A percentile compares a stretch with the other conserved stretches of the same genome.
These are phyloP conservation scores for Haematococcus lacustris DNA, from an alignment of 139 green algal species.

Conservation along the genomic window DNA sequence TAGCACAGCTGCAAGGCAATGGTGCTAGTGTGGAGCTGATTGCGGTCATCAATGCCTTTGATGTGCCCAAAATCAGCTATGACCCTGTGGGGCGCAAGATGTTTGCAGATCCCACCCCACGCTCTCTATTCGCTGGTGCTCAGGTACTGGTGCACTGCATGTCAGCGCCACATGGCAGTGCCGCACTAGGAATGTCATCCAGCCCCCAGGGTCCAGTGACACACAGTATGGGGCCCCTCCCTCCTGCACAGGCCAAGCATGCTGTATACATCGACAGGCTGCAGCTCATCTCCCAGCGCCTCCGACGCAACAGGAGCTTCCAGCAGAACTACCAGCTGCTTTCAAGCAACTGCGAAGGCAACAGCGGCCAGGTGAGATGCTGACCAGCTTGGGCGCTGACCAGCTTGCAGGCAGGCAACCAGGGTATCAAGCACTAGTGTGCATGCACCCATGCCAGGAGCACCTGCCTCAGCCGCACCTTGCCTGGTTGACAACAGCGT, in stretches of 20 bases:
- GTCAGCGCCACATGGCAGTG: not conserved
- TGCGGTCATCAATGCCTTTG: constrained; percentile 49
- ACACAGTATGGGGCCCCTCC: too few species aligned
- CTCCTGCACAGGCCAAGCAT: constrained; percentile 56
- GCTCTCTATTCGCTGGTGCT: constrained; percentile 15
- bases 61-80: constrained; percentile 48
- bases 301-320: constrained; percentile 63
- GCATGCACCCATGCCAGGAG: too few species aligned
- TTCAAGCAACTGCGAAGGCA: too few species aligned
- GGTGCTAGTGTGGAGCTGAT: constrained; percentile 19
- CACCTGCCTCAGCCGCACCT: too few species aligned
- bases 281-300: constrained; percentile 62
- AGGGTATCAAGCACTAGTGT: too few species aligned
- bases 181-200: too few species aligned
- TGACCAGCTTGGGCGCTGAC: too few species aligned
- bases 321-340: constrained; percentile 7
- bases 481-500: too few species aligned
- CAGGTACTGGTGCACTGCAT: constrained; percentile 7
- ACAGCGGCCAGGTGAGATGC: constrained; percentile 8
- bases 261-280: constrained; percentile 61
- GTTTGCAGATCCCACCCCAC: constrained; percentile 30
- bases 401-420: too few species aligned
- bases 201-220: too few species aligned
- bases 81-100: constrained; percentile 54
- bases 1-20: constrained; percentile 5